Conservation (phyloP, 148 eudicot species). For the Suaeda aralocaspica region DNA sequence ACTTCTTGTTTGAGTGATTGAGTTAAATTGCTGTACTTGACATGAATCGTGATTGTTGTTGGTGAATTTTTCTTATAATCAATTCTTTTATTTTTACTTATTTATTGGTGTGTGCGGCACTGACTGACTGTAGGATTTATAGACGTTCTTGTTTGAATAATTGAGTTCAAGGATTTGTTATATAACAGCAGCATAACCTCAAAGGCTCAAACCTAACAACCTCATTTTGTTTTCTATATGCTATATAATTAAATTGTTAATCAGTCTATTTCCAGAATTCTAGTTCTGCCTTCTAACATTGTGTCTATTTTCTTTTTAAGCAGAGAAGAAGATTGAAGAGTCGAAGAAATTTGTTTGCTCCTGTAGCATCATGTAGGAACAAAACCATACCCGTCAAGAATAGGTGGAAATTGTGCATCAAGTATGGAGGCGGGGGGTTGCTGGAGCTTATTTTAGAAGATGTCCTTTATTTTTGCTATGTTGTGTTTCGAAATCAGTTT, state of each 20-base stretch:
- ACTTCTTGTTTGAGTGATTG: too few relatives aligned
- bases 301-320: conserved; percentile 8
- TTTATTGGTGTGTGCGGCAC: too few relatives aligned
- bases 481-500: not conserved
- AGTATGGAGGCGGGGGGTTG: conserved; percentile 1
- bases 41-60: too few relatives aligned
- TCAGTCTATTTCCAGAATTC: not conserved
- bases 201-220: not conserved
- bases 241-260: not conserved
- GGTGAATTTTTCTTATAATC: too few relatives aligned
- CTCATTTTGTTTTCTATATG: not conserved
- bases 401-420: conserved; percentile 23
- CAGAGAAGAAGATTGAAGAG: conserved; percentile 90
- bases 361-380: conserved; percentile 70
- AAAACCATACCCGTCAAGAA: conserved; percentile 7
- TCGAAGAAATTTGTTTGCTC: conserved; percentile 63
- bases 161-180: too few relatives aligned
- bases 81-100: too few relatives aligned
- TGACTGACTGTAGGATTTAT: too few relatives aligned
- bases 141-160: too few relatives aligned
- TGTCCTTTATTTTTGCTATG: conserved; percentile 2
- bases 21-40: too few relatives aligned
- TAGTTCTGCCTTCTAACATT: not conserved
- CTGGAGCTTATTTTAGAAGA: conserved; percentile 2
- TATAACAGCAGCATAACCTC: too few relatives aligned